These are phyloP conservation scores for Syncephalastrum contaminatum DNA, from an alignment of 371 early-diverging fungal species.

Conservation along the genomic window DNA sequence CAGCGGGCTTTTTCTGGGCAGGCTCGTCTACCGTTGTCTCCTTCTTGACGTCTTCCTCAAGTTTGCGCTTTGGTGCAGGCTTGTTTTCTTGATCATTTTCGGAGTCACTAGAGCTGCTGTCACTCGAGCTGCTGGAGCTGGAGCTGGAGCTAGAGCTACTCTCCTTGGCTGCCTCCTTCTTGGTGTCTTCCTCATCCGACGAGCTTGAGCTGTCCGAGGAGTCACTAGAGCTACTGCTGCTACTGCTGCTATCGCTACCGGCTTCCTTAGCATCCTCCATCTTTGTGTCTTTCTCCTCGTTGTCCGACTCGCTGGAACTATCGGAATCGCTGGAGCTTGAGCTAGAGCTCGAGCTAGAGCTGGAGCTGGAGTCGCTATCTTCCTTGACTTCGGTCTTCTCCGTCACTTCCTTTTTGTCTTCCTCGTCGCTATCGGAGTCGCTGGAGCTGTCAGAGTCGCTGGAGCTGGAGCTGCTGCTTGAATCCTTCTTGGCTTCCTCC, in stretches of 20 bases:
- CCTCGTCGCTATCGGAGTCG: conserved; percentile 11
- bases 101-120: conserved; percentile 20
- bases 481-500: conserved; percentile 14
- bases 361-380: conserved; percentile 7
- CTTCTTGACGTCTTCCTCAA: conserved; percentile 29
- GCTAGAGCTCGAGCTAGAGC: conserved; percentile 24
- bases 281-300: conserved; percentile 7
- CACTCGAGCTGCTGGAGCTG: conserved; percentile 5
- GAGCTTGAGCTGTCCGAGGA: conserved; percentile 5
- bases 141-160: conserved; percentile 11
- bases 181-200: conserved; percentile 11
- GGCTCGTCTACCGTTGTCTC: conserved; percentile 13
- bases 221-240: conserved; percentile 8
- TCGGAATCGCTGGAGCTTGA: conserved; percentile 22
- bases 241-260: conserved; percentile 3
- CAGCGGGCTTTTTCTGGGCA: background rate
- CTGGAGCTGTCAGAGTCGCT: conserved; percentile 10
- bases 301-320: background rate
- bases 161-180: conserved; percentile 15
- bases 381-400: conserved; percentile 18
- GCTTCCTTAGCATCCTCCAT: conserved; percentile 10
- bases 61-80: conserved; percentile 29
- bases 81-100: conserved; percentile 8
- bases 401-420: conserved; percentile 11
- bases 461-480: conserved; percentile 6